Evolutionary conservation across 495 filamentous ascomycete species (phyloP), one percentile per base, ranked within the genome.

Genomic region (Glarea lozoyensis): DNA sequence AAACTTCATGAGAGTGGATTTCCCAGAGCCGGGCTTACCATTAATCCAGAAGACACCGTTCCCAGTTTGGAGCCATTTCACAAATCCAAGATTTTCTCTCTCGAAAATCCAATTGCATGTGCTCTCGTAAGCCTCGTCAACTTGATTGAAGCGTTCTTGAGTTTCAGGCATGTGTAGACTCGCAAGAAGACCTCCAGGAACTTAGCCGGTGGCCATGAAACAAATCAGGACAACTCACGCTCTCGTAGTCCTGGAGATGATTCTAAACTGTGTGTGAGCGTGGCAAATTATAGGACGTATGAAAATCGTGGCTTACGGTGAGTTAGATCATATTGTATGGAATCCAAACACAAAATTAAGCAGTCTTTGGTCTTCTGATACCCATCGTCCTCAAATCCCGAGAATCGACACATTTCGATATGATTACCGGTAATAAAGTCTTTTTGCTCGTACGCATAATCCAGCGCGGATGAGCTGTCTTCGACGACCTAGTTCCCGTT

Each of bases 1-100:
- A n/a, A 43, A 37, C 31, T 72, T 73, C 64, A 74, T 72, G 4
- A 69, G 49, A 5, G 63, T 67, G 9, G 73, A 76, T 50, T 76
- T 78, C 3, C 74, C 73, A 10, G 62, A 49, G 9, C 71, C 73
- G 4, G 73, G 67, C 35, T 77, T 75, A 4, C 39, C 39, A 5
- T 30, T 42, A 17, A 42, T 30, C 39, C 39, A 42, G 11, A 31
- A 22, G 19, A 42, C 16, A 16, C 39, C 23, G 1, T 22, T 36
- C 4, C 29, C 49, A 35, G 27, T 24, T 3, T n/a, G 27, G n/a
- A 56, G 33, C 50, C 53, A 56, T n/a, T n/a, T n/a, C n/a, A n/a
- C n/a, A n/a, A n/a, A n/a, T n/a, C n/a, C n/a, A n/a, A n/a, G n/a
- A n/a, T n/a, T n/a, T n/a, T n/a, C n/a, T n/a, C n/a, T n/a, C n/a